Evolutionary conservation across 2,329 filamentous ascomycete species (phyloP), one percentile per base, ranked within the genome.

Genomic region (Fusarium redolens): DNA sequence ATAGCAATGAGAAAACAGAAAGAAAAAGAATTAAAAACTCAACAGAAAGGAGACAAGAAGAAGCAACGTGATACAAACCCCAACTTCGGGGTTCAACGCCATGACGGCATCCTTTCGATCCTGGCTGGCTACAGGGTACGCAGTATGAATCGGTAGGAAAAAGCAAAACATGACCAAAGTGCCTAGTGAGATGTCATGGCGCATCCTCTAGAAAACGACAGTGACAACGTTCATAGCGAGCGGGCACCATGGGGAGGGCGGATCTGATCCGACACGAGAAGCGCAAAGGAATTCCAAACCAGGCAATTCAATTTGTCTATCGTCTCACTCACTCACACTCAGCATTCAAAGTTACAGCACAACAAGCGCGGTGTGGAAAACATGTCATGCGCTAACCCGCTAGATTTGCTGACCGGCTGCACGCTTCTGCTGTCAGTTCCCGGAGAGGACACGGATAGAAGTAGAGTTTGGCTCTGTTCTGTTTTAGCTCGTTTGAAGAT

Each of bases 371-470:
- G 65, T 64, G 65, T 64, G 57, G 40, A 51, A 51, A 51, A 57
- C 57, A 71, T 73, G 44, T 60, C 56, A 72, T 65, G 68, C 68
- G 71, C 52, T 71, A 71, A 43, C 63, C 71, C 67, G 59, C 44
- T 69, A 74, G 43, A 69, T 65, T 65, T 37, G 40, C 68, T 74
- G 71, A 73, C 71, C 71, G 71, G 71, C 71, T 73, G 71, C 71
- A 74, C 43, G 56, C 41, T 56, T 57, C 55, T 71, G 71, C 51
- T 74, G 71, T 73, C 70, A 73, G 57, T 63, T 72, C 38, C 55
- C 63, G 47, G 65, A 65, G 41, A 57, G 48, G 59, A 69, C 59
- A 51, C 51, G 47, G 37, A 43, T 25, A 25, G n/a, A 69, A 28
- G 25, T 17, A 35, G n/a, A 33, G 47, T 50, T 33, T 50, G 45